phyloP scores from a whole-genome alignment of 2,329 filamentous ascomycete species.

The Xylaria sp. region DNA sequence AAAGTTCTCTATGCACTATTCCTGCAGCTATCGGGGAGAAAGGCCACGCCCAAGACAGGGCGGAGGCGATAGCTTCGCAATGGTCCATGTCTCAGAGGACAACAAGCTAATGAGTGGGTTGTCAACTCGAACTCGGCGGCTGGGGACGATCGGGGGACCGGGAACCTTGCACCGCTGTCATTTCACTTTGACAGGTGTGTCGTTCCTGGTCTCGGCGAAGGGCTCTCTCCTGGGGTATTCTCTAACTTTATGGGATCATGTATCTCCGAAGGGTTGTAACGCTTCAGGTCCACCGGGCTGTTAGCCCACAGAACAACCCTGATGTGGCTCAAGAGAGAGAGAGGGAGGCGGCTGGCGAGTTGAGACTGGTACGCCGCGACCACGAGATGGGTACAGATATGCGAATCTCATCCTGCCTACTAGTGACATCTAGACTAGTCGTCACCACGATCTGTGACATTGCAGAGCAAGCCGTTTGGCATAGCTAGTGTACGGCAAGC shows the following conservation, averaged over 20 bases:
- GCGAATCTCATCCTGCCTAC: background rate
- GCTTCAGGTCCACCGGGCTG: background rate
- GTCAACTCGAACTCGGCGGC: constrained; percentile 6
- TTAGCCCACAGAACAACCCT: background rate
- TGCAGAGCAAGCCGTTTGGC: background rate
- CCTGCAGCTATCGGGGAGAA: constrained; percentile 36
- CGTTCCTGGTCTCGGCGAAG: constrained; percentile 27
- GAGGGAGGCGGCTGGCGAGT: background rate
- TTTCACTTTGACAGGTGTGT: constrained; percentile 37
- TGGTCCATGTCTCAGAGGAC: constrained; percentile 32
- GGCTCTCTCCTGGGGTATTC: background rate
- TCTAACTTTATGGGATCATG: background rate
- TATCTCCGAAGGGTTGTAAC: background rate
- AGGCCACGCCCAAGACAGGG: constrained; percentile 36
- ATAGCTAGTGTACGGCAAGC: background rate
- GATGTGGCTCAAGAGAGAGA: background rate
- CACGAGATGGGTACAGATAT: background rate
- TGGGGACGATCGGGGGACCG: background rate
- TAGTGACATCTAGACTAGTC: background rate
- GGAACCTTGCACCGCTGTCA: constrained; percentile 30
- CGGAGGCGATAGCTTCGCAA: constrained; percentile 39
- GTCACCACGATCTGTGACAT: constrained; percentile 4
- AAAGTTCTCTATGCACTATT: background rate
- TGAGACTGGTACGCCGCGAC: background rate
- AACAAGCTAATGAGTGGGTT: background rate